phyloP scores from a whole-genome alignment of 192 early-diverging fungal species.

The Umbelopsis sp. region DNA sequence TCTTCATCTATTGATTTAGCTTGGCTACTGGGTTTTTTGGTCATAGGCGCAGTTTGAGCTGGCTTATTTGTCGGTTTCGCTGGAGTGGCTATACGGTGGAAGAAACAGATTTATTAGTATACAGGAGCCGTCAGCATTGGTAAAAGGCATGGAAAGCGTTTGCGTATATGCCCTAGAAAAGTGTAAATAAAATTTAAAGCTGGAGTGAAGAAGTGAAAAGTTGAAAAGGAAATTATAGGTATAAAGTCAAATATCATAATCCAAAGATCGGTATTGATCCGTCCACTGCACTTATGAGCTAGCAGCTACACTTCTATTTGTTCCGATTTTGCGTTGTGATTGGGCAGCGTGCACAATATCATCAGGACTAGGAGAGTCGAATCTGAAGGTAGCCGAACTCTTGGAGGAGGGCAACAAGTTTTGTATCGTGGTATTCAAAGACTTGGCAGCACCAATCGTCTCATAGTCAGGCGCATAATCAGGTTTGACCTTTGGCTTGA shows the following conservation, averaged over 20 bases:
- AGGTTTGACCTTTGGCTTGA: constrained; percentile 16
- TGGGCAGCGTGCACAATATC: constrained; percentile 72
- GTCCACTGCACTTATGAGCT: not conserved
- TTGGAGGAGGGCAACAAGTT: not conserved
- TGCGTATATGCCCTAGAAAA: not conserved
- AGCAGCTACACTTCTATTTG: not conserved
- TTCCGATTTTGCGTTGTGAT: constrained; percentile 35
- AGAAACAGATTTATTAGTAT: constrained; percentile 22
- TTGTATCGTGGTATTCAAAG: not conserved
- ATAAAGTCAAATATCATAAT: not conserved
- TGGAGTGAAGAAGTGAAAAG: not conserved
- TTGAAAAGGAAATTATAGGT: not conserved
- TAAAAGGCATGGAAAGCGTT: not conserved
- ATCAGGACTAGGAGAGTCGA: constrained; percentile 84
- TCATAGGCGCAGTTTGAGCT: constrained; percentile 18
- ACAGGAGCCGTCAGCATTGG: not conserved
- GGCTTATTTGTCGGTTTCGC: not conserved
- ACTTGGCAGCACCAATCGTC: not conserved
- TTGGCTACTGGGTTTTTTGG: constrained; percentile 3
- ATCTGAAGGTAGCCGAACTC: constrained; percentile 52
- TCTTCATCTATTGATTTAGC: constrained; percentile 16
- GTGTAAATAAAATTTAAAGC: not conserved
- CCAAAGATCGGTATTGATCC: not conserved
- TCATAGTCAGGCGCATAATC: not conserved
- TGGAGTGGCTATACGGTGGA: constrained; percentile 5